phyloP scores from a whole-genome alignment of 2,329 filamentous ascomycete species.

The Fonsecaea monophora region DNA sequence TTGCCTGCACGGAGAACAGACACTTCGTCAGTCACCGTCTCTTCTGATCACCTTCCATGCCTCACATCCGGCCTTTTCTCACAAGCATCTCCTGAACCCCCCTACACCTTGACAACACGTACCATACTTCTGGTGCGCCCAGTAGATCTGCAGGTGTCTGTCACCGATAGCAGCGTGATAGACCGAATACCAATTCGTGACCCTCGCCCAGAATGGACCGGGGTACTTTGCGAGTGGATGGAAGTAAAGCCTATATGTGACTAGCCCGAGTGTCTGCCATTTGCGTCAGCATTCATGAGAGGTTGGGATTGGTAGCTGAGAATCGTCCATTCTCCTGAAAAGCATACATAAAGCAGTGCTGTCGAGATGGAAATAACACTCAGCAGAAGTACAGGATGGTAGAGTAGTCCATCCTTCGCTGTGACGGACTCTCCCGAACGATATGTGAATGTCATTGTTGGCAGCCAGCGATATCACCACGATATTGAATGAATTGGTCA shows the following conservation, averaged over 20 bases:
- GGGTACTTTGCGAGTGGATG: conserved; percentile 16
- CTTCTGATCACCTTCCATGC: neutral
- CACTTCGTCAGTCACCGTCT: neutral
- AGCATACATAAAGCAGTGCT: neutral
- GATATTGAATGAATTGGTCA: neutral
- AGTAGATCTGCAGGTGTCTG: conserved; percentile 1
- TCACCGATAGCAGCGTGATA: conserved; percentile 1
- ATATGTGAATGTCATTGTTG: neutral
- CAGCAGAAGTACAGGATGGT: neutral
- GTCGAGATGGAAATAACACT: neutral
- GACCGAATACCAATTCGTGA: conserved; percentile 19
- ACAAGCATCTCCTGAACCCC: neutral
- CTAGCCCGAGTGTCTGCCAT: neutral
- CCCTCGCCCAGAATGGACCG: conserved; percentile 15
- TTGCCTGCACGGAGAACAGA: conserved; percentile 33
- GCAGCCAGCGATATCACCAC: neutral
- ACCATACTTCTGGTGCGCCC: conserved; percentile 1
- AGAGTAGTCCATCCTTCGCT: neutral
- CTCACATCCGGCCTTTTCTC: neutral
- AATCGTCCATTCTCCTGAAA: neutral
- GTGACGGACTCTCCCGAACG: neutral
- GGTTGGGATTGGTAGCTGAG: neutral
- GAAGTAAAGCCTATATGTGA: conserved; percentile 1
- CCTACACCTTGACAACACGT: neutral
- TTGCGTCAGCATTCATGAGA: neutral